Evolutionary conservation across 208 protist genomes (phyloP).

Genomic region (Trypanosomatidae sp.): DNA sequence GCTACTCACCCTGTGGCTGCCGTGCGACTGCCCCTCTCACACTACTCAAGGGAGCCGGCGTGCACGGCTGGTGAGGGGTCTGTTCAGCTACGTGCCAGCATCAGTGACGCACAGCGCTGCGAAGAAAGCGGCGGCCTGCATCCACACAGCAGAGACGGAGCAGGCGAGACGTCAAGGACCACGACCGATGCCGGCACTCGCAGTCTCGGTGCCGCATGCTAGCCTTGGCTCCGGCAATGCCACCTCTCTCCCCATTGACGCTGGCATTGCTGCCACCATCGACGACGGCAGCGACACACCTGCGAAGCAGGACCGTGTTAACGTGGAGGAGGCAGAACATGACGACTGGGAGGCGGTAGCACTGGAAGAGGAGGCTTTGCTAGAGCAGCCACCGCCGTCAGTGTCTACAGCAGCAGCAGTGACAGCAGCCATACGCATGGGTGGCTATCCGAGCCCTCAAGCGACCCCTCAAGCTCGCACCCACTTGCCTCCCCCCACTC

Average conservation of each 20-base stretch:
- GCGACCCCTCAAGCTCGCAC: neutral
- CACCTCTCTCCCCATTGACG: neutral
- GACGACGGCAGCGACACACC: neutral
- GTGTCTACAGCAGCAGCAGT: neutral
- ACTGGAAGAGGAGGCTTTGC: constrained; percentile 21
- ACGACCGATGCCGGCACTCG: neutral
- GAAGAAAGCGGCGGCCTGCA: constrained; percentile 9
- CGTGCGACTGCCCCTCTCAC: neutral
- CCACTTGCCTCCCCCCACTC: too few species aligned
- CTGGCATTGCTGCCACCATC: neutral
- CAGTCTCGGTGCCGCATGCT: neutral
- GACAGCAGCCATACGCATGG: neutral
- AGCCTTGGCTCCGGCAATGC: neutral
- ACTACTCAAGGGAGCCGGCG: neutral
- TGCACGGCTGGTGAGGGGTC: constrained; percentile 16
- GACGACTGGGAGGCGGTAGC: constrained; percentile 28
- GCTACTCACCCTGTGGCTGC: constrained; percentile 6
- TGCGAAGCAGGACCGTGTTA: neutral
- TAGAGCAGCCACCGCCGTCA: neutral
- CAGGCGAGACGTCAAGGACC: neutral
- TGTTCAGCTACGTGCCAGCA: constrained; percentile 26
- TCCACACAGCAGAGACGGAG: neutral
- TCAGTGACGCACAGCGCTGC: constrained; percentile 9
- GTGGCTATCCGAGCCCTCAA: neutral
- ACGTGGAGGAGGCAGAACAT: neutral